Evolutionary conservation across 2,329 filamentous ascomycete species (phyloP).

Genomic region (Grosmannia clavigera): DNA sequence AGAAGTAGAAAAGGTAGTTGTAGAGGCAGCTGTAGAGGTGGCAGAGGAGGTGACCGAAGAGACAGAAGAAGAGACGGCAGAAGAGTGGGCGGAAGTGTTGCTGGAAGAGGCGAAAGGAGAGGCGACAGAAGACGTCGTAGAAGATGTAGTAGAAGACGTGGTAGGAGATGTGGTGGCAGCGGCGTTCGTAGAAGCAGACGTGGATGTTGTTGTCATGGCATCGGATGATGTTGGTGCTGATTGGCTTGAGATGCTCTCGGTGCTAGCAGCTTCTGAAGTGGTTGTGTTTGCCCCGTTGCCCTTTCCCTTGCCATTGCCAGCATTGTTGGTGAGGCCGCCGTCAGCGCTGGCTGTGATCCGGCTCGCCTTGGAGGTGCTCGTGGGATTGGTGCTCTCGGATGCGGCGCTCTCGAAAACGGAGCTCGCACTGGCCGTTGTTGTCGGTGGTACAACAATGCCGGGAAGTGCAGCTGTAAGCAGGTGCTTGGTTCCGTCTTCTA

Average conservation of each 20-base stretch:
- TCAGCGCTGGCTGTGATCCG: background rate
- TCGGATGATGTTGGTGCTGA: background rate
- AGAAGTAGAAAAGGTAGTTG: background rate
- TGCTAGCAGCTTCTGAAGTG: background rate
- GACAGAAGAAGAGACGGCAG: no score
- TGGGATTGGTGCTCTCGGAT: background rate
- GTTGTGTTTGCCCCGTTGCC: background rate
- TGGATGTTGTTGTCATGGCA: background rate
- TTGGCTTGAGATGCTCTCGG: background rate
- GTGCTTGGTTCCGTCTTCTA: background rate
- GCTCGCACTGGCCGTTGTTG: background rate
- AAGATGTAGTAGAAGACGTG: no score
- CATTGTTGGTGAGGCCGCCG: background rate
- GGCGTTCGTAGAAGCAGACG: background rate
- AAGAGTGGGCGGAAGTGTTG: no score
- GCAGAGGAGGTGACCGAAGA: background rate
- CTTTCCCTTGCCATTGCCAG: background rate
- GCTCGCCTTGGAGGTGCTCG: background rate
- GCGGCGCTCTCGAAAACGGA: background rate
- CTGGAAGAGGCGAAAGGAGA: no score
- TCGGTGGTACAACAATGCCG: background rate
- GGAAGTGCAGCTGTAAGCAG: background rate
- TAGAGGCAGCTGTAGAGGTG: background rate
- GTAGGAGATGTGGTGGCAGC: background rate
- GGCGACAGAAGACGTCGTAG: background rate